Conservation (phyloP, 306 rosid genomes). For the Albizia julibrissin region DNA sequence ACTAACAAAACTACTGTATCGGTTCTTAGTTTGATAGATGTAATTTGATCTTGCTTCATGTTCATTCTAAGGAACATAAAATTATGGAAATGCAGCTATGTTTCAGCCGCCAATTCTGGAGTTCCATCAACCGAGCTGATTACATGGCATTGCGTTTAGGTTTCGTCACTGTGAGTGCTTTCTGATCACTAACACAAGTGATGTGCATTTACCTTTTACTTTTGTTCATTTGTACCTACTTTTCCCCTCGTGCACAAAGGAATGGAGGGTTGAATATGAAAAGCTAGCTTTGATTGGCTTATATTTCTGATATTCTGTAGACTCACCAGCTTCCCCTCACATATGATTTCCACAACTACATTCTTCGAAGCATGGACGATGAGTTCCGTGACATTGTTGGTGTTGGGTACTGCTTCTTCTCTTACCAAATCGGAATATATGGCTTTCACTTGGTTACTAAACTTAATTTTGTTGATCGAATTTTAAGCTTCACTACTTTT, state of each 20-base stretch:
- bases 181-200: slow-evolving; percentile 17
- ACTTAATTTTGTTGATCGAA: background rate
- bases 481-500: background rate
- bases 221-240: background rate
- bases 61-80: background rate
- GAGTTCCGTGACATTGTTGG: slow-evolving; percentile 92
- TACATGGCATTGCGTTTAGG: slow-evolving; percentile 94
- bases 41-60: slow-evolving; percentile 17
- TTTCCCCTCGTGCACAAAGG: background rate
- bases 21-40: background rate
- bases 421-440: slow-evolving; percentile 14
- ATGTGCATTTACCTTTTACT: background rate
- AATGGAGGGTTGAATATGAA: slow-evolving; percentile 21
- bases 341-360: slow-evolving; percentile 88
- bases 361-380: slow-evolving; percentile 97
- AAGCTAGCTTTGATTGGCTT: slow-evolving; percentile 34
- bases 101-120: slow-evolving; percentile 96
- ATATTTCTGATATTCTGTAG: slow-evolving; percentile 47
- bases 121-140: slow-evolving; percentile 76
- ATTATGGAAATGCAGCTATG: slow-evolving; percentile 66
- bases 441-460: background rate
- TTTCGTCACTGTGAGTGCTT: slow-evolving; percentile 67
- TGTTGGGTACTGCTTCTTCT: slow-evolving; percentile 55
- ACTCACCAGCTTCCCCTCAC: slow-evolving; percentile 75
- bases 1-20: background rate